Percentiles rank a stretch among this genome's conserved stretches.
These are phyloP conservation scores for Nadsonia fulvescens DNA, from an alignment of 805 yeast species.

Conservation along the genomic window DNA sequence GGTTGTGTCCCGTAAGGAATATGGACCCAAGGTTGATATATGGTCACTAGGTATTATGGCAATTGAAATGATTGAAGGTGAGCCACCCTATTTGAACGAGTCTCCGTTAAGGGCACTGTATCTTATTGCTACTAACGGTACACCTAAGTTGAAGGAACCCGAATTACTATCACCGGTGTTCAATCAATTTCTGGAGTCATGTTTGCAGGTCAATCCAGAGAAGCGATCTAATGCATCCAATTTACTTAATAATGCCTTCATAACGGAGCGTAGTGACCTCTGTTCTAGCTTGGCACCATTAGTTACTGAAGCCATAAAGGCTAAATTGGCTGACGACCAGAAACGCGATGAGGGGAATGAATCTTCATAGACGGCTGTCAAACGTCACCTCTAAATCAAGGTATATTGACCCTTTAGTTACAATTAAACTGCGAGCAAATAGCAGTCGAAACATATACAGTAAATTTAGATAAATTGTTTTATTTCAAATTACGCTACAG, in stretches of 20 bases:
- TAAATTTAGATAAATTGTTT: too few species aligned
- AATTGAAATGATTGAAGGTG: slow-evolving; percentile 97
- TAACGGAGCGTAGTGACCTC: slow-evolving; percentile 15
- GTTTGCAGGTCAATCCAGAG: slow-evolving; percentile 70
- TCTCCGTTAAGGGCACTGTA: slow-evolving; percentile 88
- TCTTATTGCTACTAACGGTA: slow-evolving; percentile 90
- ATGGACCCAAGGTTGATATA: slow-evolving; percentile 91
- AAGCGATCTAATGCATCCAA: slow-evolving; percentile 64
- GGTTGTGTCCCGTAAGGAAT: slow-evolving; percentile 84
- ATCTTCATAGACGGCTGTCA: too few species aligned
- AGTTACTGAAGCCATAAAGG: slow-evolving; percentile 16
- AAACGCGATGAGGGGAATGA: too few species aligned
- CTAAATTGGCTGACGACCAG: too few species aligned
- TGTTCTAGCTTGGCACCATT: slow-evolving; percentile 19
- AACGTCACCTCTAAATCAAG: too few species aligned
- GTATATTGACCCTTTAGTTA: too few species aligned
- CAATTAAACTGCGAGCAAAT: too few species aligned
- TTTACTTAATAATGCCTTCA: slow-evolving; percentile 45
- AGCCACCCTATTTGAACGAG: slow-evolving; percentile 94
- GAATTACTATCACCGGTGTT: slow-evolving; percentile 53
- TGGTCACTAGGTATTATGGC: slow-evolving; percentile 98
- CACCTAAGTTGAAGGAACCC: slow-evolving; percentile 83
- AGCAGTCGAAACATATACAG: too few species aligned
- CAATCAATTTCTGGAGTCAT: slow-evolving; percentile 52
- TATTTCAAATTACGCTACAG: too few species aligned